phyloP scores from a whole-genome alignment of 768 basidiomycete species.

The Russula lepida region DNA sequence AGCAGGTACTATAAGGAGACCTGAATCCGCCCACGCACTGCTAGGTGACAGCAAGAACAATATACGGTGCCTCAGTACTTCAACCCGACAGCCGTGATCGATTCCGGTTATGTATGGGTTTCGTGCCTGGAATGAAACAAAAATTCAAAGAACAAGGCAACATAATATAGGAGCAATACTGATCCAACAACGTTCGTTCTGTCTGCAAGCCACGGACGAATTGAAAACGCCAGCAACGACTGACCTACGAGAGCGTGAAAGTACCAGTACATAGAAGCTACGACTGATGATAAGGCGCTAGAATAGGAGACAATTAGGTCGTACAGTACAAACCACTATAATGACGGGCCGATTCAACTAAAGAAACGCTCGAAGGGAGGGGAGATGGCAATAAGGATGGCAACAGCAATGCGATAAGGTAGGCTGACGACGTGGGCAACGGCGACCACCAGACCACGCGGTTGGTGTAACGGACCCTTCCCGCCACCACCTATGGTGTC shows the following conservation, averaged over 20 bases:
- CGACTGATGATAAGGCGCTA: background rate
- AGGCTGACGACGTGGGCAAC: conserved; percentile 15
- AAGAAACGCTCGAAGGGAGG: conserved; percentile 19
- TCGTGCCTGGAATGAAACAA: background rate
- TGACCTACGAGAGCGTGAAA: background rate
- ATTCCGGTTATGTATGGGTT: background rate
- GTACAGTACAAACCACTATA: background rate
- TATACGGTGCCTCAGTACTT: background rate
- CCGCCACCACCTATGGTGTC: background rate
- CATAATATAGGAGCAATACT: background rate
- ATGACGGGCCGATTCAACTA: background rate
- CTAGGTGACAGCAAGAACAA: no score
- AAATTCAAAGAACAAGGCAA: background rate
- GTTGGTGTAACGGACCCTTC: background rate
- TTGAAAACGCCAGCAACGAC: background rate
- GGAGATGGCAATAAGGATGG: conserved; percentile 17
- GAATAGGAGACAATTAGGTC: background rate
- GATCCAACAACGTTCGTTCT: background rate
- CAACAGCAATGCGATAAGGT: conserved; percentile 19
- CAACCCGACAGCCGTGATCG: background rate
- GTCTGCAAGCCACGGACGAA: background rate
- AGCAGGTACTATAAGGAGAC: background rate
- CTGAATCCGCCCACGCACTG: background rate
- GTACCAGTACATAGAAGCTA: background rate
- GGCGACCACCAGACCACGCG: conserved; percentile 1